These are phyloP conservation scores for Triticum dicoccoides DNA, from an alignment of 176 grass and related monocot genomes.

Conservation along the genomic window DNA sequence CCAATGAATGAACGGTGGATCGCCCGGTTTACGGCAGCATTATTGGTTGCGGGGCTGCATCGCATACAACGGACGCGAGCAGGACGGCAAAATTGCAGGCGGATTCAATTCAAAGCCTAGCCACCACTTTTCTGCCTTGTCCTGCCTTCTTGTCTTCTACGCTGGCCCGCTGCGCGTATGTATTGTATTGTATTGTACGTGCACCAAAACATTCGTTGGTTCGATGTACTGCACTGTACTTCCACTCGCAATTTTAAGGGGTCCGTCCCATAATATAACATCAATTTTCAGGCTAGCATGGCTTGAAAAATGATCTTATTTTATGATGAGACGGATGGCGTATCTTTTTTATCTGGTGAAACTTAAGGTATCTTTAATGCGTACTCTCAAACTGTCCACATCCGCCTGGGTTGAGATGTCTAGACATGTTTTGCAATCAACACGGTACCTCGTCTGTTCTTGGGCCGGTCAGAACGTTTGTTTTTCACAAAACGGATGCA, in stretches of 20 bases:
- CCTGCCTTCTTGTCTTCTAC: not conserved
- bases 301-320: too few relatives aligned
- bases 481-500: too few relatives aligned
- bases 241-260: too few relatives aligned
- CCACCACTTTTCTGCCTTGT: not conserved
- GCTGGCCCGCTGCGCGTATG: not conserved
- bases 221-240: too few relatives aligned
- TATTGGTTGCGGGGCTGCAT: not conserved
- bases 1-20: not conserved
- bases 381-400: fast-evolving
- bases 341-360: too few relatives aligned
- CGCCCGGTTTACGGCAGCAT: constrained; percentile 11
- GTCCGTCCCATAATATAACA: too few relatives aligned
- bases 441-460: too few relatives aligned
- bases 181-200: not conserved
- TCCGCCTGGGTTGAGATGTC: too few relatives aligned
- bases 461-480: fast-evolving
- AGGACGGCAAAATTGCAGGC: constrained; percentile 1
- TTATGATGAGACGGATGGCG: too few relatives aligned
- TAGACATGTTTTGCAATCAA: too few relatives aligned
- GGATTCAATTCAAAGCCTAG: not conserved
- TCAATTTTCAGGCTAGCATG: too few relatives aligned
- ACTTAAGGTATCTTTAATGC: too few relatives aligned
- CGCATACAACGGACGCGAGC: not conserved
- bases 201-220: not conserved